Percentiles rank a stretch among this genome's conserved stretches.
phyloP scores from a whole-genome alignment of 192 early-diverging fungal genomes.

The Oehlia diaphana region DNA sequence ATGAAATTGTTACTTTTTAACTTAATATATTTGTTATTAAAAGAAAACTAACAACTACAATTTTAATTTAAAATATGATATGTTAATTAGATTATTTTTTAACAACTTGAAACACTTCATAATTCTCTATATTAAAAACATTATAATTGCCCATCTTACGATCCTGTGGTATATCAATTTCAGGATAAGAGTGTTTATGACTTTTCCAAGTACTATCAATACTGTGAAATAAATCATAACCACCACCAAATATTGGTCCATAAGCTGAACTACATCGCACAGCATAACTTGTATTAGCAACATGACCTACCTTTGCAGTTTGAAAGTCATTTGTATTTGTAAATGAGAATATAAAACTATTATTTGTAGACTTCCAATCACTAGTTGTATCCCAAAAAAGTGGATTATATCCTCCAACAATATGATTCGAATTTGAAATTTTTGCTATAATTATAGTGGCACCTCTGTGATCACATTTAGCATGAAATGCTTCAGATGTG shows the following conservation, averaged over 20 bases:
- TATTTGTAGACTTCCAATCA: not conserved
- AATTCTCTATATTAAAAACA: not conserved
- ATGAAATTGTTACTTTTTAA: no score
- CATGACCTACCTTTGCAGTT: not conserved
- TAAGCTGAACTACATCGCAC: not conserved
- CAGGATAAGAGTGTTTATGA: not conserved
- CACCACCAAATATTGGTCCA: not conserved
- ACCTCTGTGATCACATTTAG: not conserved
- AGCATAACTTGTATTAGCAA: not conserved
- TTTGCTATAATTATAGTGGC: not conserved
- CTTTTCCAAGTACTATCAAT: not conserved
- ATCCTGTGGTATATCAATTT: not conserved
- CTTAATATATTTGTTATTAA: no score
- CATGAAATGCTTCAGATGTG: not conserved
- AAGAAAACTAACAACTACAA: no score
- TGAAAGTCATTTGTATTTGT: not conserved
- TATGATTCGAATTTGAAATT: not conserved
- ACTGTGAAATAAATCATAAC: not conserved
- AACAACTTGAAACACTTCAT: not conserved
- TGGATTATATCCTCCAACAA: conserved; percentile 21
- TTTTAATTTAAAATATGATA: no score
- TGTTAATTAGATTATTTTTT: not conserved
- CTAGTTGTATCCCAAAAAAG: not conserved
- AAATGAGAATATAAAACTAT: not conserved
- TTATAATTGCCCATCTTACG: no score